A percentile compares a stretch with the other conserved stretches of the same genome.
Evolutionary conservation across 2,329 filamentous ascomycete genomes (phyloP).

Genomic region (Gliomastix tumulicola): DNA sequence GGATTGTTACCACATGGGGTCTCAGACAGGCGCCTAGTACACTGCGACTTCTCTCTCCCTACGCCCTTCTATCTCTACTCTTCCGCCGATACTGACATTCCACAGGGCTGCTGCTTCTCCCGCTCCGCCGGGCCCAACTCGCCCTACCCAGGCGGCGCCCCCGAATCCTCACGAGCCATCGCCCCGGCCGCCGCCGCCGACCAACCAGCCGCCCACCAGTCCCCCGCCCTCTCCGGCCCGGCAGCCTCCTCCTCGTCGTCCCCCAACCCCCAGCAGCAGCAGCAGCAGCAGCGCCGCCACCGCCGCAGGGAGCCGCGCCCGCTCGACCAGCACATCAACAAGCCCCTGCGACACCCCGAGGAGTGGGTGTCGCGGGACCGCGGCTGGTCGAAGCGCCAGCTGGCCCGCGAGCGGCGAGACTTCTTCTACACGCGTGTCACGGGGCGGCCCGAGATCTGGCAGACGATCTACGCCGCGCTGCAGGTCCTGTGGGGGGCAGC

Average conservation of each 20-base stretch:
- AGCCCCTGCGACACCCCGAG: conserved; percentile 51
- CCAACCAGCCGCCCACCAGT: conserved; percentile 15
- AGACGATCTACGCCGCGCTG: conserved; percentile 60
- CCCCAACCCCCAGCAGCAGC: conserved; percentile 6
- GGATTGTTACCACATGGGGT: not conserved
- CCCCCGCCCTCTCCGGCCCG: conserved; percentile 1
- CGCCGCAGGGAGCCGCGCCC: conserved; percentile 30
- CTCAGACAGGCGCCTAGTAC: not conserved
- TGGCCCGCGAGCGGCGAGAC: conserved; percentile 66
- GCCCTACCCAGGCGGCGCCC: conserved; percentile 42
- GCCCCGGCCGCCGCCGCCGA: conserved; percentile 31
- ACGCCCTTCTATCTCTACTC: not conserved
- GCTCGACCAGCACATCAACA: conserved; percentile 61
- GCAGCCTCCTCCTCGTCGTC: conserved; percentile 7
- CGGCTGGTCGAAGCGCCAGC: conserved; percentile 61
- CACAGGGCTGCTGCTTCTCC: conserved; percentile 53
- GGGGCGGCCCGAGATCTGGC: conserved; percentile 74
- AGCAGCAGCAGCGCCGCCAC: conserved; percentile 12
- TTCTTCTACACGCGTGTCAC: conserved; percentile 90
- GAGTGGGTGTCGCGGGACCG: conserved; percentile 57
- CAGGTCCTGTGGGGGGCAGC: conserved; percentile 59
- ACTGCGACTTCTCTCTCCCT: not conserved
- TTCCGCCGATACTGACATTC: not conserved
- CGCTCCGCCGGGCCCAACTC: conserved; percentile 43
- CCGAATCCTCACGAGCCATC: conserved; percentile 47